Evolutionary conservation across 169 alveolate species (phyloP).

Genomic region (Toxoplasma gondii): DNA sequence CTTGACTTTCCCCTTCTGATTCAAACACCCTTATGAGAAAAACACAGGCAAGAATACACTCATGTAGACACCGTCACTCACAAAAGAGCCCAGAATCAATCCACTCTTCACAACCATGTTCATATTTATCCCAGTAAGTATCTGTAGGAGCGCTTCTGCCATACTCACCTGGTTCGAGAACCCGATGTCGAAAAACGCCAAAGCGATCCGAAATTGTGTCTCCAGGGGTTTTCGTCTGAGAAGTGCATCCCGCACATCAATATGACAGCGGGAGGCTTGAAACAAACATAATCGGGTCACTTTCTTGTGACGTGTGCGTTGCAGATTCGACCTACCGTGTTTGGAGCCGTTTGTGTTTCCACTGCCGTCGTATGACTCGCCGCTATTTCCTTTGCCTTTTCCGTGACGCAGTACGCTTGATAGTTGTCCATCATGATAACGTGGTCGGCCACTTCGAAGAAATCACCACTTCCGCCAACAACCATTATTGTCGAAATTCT

Average conservation of each 20-base stretch:
- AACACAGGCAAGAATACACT: neutral
- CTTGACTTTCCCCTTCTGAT: slow-evolving; percentile 64
- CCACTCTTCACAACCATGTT: neutral
- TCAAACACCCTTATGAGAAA: slow-evolving; percentile 18
- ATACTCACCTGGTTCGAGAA: slow-evolving; percentile 33
- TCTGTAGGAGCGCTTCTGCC: too few species aligned
- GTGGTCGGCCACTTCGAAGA: slow-evolving; percentile 73
- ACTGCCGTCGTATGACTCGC: neutral
- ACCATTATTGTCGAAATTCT: slow-evolving; percentile 65
- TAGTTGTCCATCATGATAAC: slow-evolving; percentile 72
- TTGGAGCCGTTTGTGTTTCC: neutral
- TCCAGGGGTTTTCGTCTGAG: slow-evolving; percentile 3
- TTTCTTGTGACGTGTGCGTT: neutral
- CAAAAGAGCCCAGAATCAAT: too few species aligned
- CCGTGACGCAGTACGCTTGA: slow-evolving; percentile 67
- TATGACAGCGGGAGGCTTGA: too few species aligned
- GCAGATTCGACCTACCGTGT: neutral
- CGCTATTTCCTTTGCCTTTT: slow-evolving; percentile 68
- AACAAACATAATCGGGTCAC: too few species aligned
- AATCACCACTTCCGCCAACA: slow-evolving; percentile 77
- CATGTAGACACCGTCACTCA: neutral
- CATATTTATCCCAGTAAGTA: neutral
- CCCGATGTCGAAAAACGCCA: neutral
- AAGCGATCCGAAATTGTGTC: neutral
- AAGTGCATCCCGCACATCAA: neutral